Base-by-base conservation (phyloP, 1,284 basidiomycete genomes). In the Phellopilus nigrolimitatus region DNA sequence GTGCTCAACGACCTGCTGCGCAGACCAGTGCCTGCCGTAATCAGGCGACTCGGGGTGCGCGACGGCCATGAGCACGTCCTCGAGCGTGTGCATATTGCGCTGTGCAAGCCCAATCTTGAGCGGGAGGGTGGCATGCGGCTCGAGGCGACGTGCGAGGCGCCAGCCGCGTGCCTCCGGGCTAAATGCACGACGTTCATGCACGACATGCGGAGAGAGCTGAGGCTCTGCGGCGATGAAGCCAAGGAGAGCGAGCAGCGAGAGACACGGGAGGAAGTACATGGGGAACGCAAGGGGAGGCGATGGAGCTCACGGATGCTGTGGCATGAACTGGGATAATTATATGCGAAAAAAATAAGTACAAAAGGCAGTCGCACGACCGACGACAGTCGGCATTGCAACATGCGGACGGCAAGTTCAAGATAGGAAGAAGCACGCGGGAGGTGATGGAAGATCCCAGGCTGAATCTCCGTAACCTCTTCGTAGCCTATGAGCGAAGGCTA, bases 11-110 rank as follows among this genome's bases (percentile, higher is more conserved):
- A 77, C 56, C 21, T 70, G 62, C 21, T 62, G 48, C 0, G 67
- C 59, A 5, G 64, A 64, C 62, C 66, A 70, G 55, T 73, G 70
- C 48, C 68, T 58, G 5, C 68, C 70, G 51, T 68, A 73, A 34
- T 49, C 59, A 6, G 58, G 53, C 10, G 68, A 71, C 4, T 66
- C 57, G 10, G 71, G 71, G 55, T 71, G 64, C 2, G 70, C 61
- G 25, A 72, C 62, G 13, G 61, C 54, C 54, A 66, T 61, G 43
- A 73, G 64, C 49, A 66, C 58, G 36, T 70, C 66, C 54, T 72
- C 64, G 47, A 71, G 53, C 25, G 57, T 54, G 54, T 72, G 60
- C 24, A 68, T 44, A 57, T 72, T 72, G 54, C 57, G 56, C 59
- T 72, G 71, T 38, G 58, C 57, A 8, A 71, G 63, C 2, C 68